Evolutionary conservation across 192 early-diverging fungal species (phyloP).

Genomic region (Linnemannia exigua): DNA sequence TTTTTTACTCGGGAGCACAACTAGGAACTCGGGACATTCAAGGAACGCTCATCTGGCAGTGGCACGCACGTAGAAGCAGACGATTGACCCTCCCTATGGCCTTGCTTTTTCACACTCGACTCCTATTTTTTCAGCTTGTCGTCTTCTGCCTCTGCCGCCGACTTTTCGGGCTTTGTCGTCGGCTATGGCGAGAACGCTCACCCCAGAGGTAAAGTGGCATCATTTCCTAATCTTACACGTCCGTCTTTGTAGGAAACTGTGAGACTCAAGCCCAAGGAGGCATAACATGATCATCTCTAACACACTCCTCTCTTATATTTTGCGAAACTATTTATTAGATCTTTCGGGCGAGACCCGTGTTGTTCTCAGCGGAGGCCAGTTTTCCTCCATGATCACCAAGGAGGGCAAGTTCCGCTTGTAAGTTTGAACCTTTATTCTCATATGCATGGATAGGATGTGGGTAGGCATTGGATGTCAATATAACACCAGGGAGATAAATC

Average conservation of each 20-base stretch:
- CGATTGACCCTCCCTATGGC: background rate
- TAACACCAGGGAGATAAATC: background rate
- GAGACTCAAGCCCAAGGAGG: too few species aligned
- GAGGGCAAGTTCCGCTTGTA: slow-evolving; percentile 66
- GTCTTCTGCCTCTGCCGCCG: slow-evolving; percentile 21
- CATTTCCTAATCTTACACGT: background rate
- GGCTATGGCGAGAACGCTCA: slow-evolving; percentile 27
- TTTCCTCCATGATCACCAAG: slow-evolving; percentile 57
- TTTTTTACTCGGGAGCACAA: background rate
- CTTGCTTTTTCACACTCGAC: background rate
- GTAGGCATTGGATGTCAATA: too few species aligned
- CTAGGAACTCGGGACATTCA: background rate
- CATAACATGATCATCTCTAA: too few species aligned
- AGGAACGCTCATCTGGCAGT: background rate
- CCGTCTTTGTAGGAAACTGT: too few species aligned
- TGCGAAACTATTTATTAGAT: slow-evolving; percentile 22
- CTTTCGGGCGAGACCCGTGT: slow-evolving; percentile 57
- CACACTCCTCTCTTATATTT: background rate
- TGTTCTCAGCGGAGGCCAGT: slow-evolving; percentile 61
- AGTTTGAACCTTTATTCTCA: slow-evolving; percentile 5
- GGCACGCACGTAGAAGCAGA: background rate
- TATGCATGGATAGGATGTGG: too few species aligned
- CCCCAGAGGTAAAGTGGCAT: slow-evolving; percentile 26
- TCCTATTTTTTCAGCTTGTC: slow-evolving; percentile 23
- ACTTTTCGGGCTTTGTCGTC: slow-evolving; percentile 29